A percentile compares a stretch with the other conserved stretches of the same genome.
phyloP scores from a whole-genome alignment of 371 early-diverging fungal genomes.

The Pancytospora epiphaga region DNA sequence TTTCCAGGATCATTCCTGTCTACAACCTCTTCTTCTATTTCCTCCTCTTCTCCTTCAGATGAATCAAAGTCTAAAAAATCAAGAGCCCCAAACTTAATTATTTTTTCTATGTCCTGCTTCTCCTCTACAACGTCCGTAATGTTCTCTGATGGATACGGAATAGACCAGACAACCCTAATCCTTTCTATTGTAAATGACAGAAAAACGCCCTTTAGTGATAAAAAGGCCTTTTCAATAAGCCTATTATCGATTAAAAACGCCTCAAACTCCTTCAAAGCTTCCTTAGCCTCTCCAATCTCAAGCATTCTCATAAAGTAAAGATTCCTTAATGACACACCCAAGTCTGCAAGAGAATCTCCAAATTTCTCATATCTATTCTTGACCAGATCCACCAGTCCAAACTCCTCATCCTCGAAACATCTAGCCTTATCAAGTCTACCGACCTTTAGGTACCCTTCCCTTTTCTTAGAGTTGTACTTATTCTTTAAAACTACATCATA shows the following conservation, averaged over 20 bases:
- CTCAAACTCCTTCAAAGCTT: slow-evolving; percentile 33
- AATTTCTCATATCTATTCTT: slow-evolving; percentile 37
- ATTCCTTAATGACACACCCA: slow-evolving; percentile 26
- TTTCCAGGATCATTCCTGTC: slow-evolving; percentile 24
- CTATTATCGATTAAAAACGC: slow-evolving; percentile 27
- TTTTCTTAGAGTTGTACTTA: slow-evolving; percentile 16
- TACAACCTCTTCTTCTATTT: background rate
- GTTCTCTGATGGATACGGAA: slow-evolving; percentile 29
- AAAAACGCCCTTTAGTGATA: slow-evolving; percentile 42
- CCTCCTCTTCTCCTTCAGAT: background rate
- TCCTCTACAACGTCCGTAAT: slow-evolving; percentile 30
- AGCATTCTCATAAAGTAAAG: slow-evolving; percentile 32
- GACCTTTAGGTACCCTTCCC: slow-evolving; percentile 6
- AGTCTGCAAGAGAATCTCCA: slow-evolving; percentile 37
- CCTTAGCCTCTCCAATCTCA: slow-evolving; percentile 6
- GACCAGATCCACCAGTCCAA: slow-evolving; percentile 32
- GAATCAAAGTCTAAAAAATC: slow-evolving; percentile 12
- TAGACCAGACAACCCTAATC: slow-evolving; percentile 35
- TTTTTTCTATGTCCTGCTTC: slow-evolving; percentile 16
- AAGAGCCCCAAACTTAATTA: slow-evolving; percentile 14
- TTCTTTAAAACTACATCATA: slow-evolving; percentile 37
- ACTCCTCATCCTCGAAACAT: slow-evolving; percentile 22
- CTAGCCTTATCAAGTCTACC: slow-evolving; percentile 8
- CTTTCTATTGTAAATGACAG: slow-evolving; percentile 31
- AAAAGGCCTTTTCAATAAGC: slow-evolving; percentile 30